Base-by-base conservation (phyloP, 805 yeast genomes). In the Ogataea methylovora region DNA sequence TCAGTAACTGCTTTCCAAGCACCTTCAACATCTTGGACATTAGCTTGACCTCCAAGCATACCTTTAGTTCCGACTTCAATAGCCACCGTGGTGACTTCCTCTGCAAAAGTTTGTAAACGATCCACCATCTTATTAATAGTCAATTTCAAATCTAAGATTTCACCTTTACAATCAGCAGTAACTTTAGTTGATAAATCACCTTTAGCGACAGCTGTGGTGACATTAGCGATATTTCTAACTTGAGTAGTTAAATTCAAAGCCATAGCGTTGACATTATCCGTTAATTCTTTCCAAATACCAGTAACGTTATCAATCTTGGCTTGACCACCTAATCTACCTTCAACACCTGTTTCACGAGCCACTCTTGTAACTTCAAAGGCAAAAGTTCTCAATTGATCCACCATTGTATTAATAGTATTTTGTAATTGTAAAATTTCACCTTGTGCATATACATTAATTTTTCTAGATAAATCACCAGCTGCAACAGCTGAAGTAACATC, bases 401-500 rank as follows among this genome's bases (percentile, higher is more conserved):
- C 92, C 92, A 84, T 85, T 39, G 87, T 76, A 52, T 85, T 85
- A 49, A 84, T 84, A 8, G 94, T 85, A 63, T 81, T 82, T 54
- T 84, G 94, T 41, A 85, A 68, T 47, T 82, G 90, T 38, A 83
- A 64, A 42, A 84, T 85, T 60, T 84, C 95, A 31, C 95, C 95
- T 55, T 85, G 94, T 7, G 94, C 95, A 56, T 84, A 90, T 11
- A 85, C 94, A 54, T 83, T 83, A 51, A 85, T 84, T 51, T 84
- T 84, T 33, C 87, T 65, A 0, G 87, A 78, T 44, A 84, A 63
- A 55, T 84, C 95, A 48, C 95, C 95, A 39, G 76, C 70, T 5
- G 94, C 95, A 9, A 84, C 95, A 1, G 94, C 94, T 15, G 88
- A 67, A 5, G 94, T 85, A 24, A 84, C 95, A 47, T 84, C 94